A percentile compares a stretch with the other conserved stretches of the same genome.
These are phyloP conservation scores for Boletus mariae DNA, from an alignment of 1,284 basidiomycete genomes.

Conservation along the genomic window DNA sequence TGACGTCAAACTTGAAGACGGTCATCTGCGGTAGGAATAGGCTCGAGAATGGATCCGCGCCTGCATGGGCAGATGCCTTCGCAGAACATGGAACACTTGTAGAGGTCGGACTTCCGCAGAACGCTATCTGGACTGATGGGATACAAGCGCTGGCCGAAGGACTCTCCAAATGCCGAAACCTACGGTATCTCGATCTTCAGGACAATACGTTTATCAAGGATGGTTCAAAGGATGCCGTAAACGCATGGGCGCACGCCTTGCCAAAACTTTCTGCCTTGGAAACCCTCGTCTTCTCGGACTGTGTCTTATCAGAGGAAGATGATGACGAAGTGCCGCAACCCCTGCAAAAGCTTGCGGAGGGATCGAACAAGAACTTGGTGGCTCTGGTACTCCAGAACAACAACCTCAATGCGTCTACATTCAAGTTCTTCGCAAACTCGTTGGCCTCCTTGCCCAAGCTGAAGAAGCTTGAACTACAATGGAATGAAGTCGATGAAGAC, in stretches of 20 bases:
- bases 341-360: conserved; percentile 62
- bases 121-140: conserved; percentile 94
- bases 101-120: conserved; percentile 93
- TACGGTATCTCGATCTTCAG: conserved; percentile 87
- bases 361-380: conserved; percentile 72
- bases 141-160: conserved; percentile 81
- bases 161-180: conserved; percentile 61
- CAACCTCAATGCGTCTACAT: conserved; percentile 74
- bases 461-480: conserved; percentile 77
- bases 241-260: conserved; percentile 74
- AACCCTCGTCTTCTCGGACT: conserved; percentile 89
- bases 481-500: conserved; percentile 83
- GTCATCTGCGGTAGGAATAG: conserved; percentile 95
- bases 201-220: conserved; percentile 91
- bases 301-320: conserved; percentile 70
- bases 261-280: conserved; percentile 69
- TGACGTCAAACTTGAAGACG: conserved; percentile 68
- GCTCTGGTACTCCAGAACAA: conserved; percentile 86
- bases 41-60: conserved; percentile 87
- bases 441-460: conserved; percentile 62
- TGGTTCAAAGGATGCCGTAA: conserved; percentile 52
- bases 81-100: conserved; percentile 76
- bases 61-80: conserved; percentile 85
- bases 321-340: conserved; percentile 66
- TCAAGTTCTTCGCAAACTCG: conserved; percentile 64